phyloP scores from a whole-genome alignment of 257 asterid species.

The Nicotiana benthamiana region DNA sequence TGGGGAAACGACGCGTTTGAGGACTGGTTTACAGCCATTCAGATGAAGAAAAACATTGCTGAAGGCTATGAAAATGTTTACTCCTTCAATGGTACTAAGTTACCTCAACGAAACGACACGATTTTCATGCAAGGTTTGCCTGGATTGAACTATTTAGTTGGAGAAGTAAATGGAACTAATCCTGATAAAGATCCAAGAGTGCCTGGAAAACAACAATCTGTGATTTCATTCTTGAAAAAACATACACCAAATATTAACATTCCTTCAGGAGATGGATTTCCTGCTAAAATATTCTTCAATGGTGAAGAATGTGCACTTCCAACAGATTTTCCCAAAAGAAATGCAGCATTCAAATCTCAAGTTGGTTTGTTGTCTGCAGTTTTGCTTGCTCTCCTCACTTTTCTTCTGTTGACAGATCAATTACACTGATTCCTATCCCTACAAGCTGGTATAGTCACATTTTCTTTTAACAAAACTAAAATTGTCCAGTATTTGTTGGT shows the following conservation, averaged over 20 bases:
- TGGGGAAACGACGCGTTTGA: conserved; percentile 53
- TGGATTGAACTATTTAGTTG: conserved; percentile 69
- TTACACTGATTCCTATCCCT: conserved; percentile 19
- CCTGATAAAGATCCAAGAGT: conserved; percentile 55
- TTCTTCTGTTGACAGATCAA: conserved; percentile 32
- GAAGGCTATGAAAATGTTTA: conserved; percentile 56
- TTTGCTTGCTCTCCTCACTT: conserved; percentile 30
- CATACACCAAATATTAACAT: conserved; percentile 24
- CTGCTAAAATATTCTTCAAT: conserved; percentile 65
- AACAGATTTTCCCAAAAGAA: conserved; percentile 29
- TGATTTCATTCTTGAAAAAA: conserved; percentile 65
- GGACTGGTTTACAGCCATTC: conserved; percentile 77
- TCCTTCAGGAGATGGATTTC: conserved; percentile 70
- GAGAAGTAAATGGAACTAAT: conserved; percentile 67
- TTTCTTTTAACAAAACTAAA: neutral
- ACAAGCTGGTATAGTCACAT: conserved; percentile 2
- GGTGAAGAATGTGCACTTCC: conserved; percentile 94
- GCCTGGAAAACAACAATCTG: conserved; percentile 93
- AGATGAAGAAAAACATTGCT: conserved; percentile 40
- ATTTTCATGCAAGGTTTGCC: conserved; percentile 84
- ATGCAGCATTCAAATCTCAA: conserved; percentile 14
- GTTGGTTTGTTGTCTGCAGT: conserved; percentile 23
- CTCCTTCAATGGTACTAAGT: conserved; percentile 68
- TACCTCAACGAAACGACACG: conserved; percentile 27
- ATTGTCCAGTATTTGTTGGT: neutral